These are phyloP conservation scores for Neofusicoccum sp. DNA, from an alignment of 2,329 filamentous ascomycete genomes.

Conservation along the genomic window DNA sequence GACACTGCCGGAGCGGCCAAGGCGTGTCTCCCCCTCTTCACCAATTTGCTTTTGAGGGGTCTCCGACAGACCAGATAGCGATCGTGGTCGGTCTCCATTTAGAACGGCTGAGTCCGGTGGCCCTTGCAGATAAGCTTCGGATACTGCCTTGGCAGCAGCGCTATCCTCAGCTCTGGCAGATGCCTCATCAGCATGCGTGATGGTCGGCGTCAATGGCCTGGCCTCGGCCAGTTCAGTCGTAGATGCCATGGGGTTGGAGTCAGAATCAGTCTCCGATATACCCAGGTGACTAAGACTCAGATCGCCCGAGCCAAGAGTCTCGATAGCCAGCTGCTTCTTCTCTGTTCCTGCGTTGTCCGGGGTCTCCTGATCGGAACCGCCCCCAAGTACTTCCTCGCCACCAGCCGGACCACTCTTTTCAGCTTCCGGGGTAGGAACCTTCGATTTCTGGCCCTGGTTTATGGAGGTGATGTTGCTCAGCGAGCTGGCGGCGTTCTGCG, in stretches of 20 bases:
- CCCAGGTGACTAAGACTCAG: conserved; percentile 88
- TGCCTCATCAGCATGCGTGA: conserved; percentile 50
- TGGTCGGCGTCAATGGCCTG: conserved; percentile 30
- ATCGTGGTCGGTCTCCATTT: conserved; percentile 42
- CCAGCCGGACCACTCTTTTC: conserved; percentile 33
- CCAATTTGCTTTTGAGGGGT: conserved; percentile 66
- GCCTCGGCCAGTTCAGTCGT: conserved; percentile 57
- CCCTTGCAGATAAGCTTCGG: conserved; percentile 59
- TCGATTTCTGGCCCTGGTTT: conserved; percentile 52
- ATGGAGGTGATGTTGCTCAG: conserved; percentile 64
- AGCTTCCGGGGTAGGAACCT: conserved; percentile 30
- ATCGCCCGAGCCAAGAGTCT: conserved; percentile 86
- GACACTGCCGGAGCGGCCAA: conserved; percentile 58
- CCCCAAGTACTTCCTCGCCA: conserved; percentile 48
- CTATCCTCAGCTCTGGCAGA: conserved; percentile 61
- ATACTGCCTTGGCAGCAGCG: conserved; percentile 62
- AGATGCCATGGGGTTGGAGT: conserved; percentile 61
- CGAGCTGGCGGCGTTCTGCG: conserved; percentile 86
- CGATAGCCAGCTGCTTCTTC: conserved; percentile 71
- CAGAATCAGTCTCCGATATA: conserved; percentile 64
- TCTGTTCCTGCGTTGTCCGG: conserved; percentile 28
- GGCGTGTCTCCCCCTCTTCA: conserved; percentile 55
- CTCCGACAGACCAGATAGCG: conserved; percentile 41
- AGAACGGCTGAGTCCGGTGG: conserved; percentile 29
- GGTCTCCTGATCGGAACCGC: conserved; percentile 25